Evolutionary conservation across 768 basidiomycete species (phyloP).

Genomic region (Leucocoprinus sp.): DNA sequence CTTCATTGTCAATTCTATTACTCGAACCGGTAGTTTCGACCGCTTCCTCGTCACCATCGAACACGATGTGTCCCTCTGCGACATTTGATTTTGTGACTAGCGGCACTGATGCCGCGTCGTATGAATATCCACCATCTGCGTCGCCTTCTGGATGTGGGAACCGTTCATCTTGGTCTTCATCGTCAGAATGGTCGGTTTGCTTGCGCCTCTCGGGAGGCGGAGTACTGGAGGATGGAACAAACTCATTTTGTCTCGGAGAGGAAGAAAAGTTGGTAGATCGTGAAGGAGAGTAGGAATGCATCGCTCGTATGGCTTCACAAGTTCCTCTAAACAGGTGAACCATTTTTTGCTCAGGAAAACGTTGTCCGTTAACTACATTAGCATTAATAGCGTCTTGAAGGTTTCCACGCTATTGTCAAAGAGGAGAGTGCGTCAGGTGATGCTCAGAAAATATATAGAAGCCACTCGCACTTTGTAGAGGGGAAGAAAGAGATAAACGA

Average conservation of each 20-base stretch:
- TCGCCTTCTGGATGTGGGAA: constrained; percentile 74
- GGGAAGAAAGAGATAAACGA: constrained; percentile 94
- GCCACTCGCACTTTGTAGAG: constrained; percentile 64
- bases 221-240: constrained; percentile 10
- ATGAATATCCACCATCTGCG: constrained; percentile 66
- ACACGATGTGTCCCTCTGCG: constrained; percentile 56
- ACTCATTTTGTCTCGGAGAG: constrained; percentile 4
- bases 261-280: constrained; percentile 25
- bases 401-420: constrained; percentile 62
- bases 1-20: constrained; percentile 32
- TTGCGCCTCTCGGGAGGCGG: constrained; percentile 11
- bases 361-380: constrained; percentile 72
- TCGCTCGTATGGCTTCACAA: constrained; percentile 87
- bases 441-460: background rate
- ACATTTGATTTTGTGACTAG: constrained; percentile 46
- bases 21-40: constrained; percentile 28
- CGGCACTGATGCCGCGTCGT: constrained; percentile 46
- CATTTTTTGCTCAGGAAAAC: constrained; percentile 85
- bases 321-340: constrained; percentile 88
- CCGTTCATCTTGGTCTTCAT: constrained; percentile 57
- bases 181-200: constrained; percentile 24
- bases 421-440: background rate
- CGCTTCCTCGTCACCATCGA: constrained; percentile 74
- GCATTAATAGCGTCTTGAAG: constrained; percentile 91
- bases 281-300: constrained; percentile 77